A percentile compares a stretch with the other conserved stretches of the same genome.
Conservation (phyloP, 2,329 filamentous ascomycete genomes). For the Scorias spongiosa region DNA sequence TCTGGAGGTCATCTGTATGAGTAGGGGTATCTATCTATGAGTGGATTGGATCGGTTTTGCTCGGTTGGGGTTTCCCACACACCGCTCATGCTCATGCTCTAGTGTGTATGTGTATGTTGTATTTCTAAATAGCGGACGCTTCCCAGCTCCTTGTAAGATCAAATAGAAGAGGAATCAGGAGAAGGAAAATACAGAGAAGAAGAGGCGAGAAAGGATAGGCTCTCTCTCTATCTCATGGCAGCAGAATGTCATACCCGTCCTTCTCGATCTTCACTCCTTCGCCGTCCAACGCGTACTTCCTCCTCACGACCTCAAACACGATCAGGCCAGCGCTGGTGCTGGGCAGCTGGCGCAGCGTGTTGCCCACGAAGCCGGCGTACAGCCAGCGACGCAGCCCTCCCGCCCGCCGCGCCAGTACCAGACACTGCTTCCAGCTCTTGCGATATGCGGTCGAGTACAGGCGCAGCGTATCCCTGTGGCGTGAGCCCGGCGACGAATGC, state of each 20-base stretch:
- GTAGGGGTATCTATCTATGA: no score
- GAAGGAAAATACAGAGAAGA: no score
- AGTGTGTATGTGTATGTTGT: no score
- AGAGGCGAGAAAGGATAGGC: no score
- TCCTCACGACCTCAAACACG: constrained; percentile 60
- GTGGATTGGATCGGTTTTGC: no score
- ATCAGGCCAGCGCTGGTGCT: constrained; percentile 64
- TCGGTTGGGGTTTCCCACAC: no score
- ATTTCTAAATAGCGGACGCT: no score
- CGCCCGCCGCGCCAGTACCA: constrained; percentile 41
- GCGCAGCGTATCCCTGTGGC: constrained; percentile 36
- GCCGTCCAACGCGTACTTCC: constrained; percentile 52
- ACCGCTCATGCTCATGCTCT: no score
- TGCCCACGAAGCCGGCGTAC: constrained; percentile 58
- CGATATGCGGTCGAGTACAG: constrained; percentile 58
- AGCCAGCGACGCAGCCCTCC: constrained; percentile 47
- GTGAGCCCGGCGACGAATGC: constrained; percentile 28
- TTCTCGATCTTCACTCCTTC: constrained; percentile 50
- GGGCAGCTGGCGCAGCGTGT: constrained; percentile 57
- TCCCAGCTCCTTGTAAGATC: no score
- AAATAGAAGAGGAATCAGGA: no score
- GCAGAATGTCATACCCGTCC: constrained; percentile 57
- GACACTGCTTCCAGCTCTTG: constrained; percentile 49
- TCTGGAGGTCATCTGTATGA: no score
- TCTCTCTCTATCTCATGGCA: constrained; percentile 34